Evolutionary conservation across 2,329 filamentous ascomycete genomes (phyloP).

Genomic region (Xenosphaeropsis pyriputrescens): DNA sequence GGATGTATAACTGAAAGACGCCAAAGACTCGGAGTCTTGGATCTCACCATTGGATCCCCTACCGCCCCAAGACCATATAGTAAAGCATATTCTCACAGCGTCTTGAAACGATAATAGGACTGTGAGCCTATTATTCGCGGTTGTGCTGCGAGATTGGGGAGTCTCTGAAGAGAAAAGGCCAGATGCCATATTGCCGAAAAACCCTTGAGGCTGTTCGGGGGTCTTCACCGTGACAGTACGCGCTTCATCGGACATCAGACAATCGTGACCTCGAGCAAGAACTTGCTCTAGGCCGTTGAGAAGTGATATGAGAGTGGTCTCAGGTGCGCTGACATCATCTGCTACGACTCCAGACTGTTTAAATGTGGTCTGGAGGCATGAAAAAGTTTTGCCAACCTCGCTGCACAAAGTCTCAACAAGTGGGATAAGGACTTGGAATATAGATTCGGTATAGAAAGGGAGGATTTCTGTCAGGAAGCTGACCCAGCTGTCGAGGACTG

Average conservation of each 20-base stretch:
- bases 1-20: conserved; percentile 84
- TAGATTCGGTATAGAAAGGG: conserved; percentile 67
- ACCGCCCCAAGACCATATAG: conserved; percentile 87
- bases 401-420: conserved; percentile 80
- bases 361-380: conserved; percentile 53
- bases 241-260: conserved; percentile 62
- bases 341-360: conserved; percentile 20
- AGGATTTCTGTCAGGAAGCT: conserved; percentile 71
- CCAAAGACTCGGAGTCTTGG: conserved; percentile 53
- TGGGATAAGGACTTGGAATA: conserved; percentile 83
- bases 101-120: conserved; percentile 96
- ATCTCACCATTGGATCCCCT: conserved; percentile 40
- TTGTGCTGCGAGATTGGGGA: conserved; percentile 62
- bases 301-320: conserved; percentile 66
- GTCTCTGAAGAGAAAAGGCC: conserved; percentile 74
- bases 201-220: conserved; percentile 70
- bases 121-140: conserved; percentile 86
- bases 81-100: conserved; percentile 80
- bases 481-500: conserved; percentile 84
- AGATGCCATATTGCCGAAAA: conserved; percentile 90
- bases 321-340: conserved; percentile 32
- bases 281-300: conserved; percentile 90
- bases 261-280: conserved; percentile 74
- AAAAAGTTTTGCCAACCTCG: conserved; percentile 61
- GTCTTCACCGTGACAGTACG: conserved; percentile 55